These are phyloP conservation scores for Ustilago hordei DNA, from an alignment of 1,284 basidiomycete genomes.

Conservation along the genomic window DNA sequence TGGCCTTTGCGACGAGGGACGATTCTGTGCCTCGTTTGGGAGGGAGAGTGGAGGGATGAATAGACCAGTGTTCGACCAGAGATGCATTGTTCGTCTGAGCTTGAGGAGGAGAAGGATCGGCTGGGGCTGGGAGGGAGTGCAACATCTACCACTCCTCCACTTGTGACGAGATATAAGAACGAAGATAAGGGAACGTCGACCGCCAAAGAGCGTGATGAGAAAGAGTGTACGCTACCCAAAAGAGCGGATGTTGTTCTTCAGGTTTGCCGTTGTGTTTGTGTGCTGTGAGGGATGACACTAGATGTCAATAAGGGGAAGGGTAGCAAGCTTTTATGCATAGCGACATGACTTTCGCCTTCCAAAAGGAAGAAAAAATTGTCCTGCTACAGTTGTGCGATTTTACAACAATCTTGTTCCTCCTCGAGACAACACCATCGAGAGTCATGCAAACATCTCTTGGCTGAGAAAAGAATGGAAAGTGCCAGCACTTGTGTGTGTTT, in stretches of 20 bases:
- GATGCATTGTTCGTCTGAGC: neutral
- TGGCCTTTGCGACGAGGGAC: conserved; percentile 10
- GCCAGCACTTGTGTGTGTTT: neutral
- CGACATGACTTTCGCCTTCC: conserved; percentile 7
- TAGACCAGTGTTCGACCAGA: conserved; percentile 1
- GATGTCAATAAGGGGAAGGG: neutral
- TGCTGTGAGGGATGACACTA: neutral
- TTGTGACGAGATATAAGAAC: too few relatives aligned
- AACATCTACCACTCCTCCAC: neutral
- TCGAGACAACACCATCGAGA: neutral
- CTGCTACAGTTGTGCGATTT: neutral
- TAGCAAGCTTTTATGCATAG: conserved; percentile 15
- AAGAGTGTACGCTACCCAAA: neutral
- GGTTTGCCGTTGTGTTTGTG: neutral
- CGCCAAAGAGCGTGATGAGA: neutral
- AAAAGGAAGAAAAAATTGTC: neutral
- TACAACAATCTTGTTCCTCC: neutral
- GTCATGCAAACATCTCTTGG: neutral
- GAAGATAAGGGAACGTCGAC: too few relatives aligned
- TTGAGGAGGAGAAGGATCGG: neutral
- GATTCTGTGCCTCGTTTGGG: neutral
- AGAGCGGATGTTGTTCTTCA: neutral
- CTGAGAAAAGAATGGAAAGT: neutral
- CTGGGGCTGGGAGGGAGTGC: neutral
- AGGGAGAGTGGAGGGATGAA: neutral